Base-by-base conservation (phyloP, 208 protist species). In the Angomonas ambiguus region DNA sequence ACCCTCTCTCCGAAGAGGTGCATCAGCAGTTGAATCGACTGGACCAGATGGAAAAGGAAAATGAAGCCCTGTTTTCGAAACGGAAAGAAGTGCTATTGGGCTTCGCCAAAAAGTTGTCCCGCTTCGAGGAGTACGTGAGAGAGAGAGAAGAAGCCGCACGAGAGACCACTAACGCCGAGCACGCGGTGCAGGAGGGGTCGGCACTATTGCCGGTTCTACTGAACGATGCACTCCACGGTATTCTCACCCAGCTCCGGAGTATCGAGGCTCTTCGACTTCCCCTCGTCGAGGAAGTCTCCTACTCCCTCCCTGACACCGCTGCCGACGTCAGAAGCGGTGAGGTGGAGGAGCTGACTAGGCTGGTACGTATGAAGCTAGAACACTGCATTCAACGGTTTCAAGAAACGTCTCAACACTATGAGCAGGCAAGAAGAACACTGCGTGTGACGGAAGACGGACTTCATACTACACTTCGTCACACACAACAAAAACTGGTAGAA, bases 91-190 rank as follows among this genome's bases (percentile, higher is more conserved):
- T 53, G 6, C 34, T 61, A 20, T 38, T 24, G 4, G 32, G 27
- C 0, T 11, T 57, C 18, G 34, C 42, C 31, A 31, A 30, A 13
- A 62, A 73, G 28, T 28, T 73, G 10, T 13, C 24, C 33, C 28
- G 34, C 53, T 33, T 80, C 38, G 18, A 73, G 24, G 51, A 38
- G 20, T 42, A 71, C 32, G 51, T 55, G 34, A 20, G 27, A 20
- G 35, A 25, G 2, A 13, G 45, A 0, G 60, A 72, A 30, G 64
- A 45, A 16, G 60, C 71, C n/a, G 25, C 32, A 1, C 4, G 28
- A 28, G 28, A 59, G 24, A 35, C 22, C 11, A 59, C 28, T 16
- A 10, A 13, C 2, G 28, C 30, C 5, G 25, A 31, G 8, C 53
- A 35, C 13, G 48, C 61, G 1, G 38, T 66, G 27, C 38, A 74